Conservation (phyloP, 2,329 filamentous ascomycete genomes). For the Polychaeton citri region DNA sequence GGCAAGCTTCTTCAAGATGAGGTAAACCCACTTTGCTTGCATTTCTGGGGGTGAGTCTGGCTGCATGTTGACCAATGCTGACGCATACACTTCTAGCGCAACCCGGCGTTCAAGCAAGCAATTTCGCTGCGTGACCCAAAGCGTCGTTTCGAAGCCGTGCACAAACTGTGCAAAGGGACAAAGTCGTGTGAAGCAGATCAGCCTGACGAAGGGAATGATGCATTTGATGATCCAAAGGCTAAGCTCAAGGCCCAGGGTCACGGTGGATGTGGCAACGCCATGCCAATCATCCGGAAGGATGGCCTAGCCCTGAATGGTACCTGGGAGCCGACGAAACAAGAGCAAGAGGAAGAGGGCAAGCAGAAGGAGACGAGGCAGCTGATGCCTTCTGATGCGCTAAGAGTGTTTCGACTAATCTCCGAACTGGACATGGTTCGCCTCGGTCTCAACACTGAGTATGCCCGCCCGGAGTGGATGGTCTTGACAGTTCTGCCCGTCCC, state of each 20-base stretch:
- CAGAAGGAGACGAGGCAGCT: conserved; percentile 69
- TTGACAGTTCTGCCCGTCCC: conserved; percentile 90
- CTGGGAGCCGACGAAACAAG: conserved; percentile 57
- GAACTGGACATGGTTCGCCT: conserved; percentile 73
- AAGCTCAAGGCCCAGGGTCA: conserved; percentile 46
- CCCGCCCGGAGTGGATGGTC: conserved; percentile 96
- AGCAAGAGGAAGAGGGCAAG: conserved; percentile 53
- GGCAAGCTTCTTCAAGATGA: conserved; percentile 94
- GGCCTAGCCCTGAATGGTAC: conserved; percentile 69
- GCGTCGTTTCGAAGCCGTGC: conserved; percentile 82
- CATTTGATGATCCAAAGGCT: conserved; percentile 46
- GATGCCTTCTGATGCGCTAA: conserved; percentile 70
- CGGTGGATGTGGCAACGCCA: conserved; percentile 83
- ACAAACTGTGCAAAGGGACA: conserved; percentile 84
- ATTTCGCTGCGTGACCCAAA: conserved; percentile 83
- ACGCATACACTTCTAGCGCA: conserved; percentile 48
- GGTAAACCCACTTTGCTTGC: conserved; percentile 61
- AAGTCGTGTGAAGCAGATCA: conserved; percentile 69
- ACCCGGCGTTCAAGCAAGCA: conserved; percentile 70
- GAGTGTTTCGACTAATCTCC: conserved; percentile 74
- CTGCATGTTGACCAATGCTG: conserved; percentile 27
- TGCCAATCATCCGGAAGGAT: conserved; percentile 77
- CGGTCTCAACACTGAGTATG: conserved; percentile 87
- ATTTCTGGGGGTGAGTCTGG: conserved; percentile 7
- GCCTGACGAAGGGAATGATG: conserved; percentile 52